Base-by-base conservation (phyloP, 805 yeast genomes). In the Candida vartiovaarae region DNA sequence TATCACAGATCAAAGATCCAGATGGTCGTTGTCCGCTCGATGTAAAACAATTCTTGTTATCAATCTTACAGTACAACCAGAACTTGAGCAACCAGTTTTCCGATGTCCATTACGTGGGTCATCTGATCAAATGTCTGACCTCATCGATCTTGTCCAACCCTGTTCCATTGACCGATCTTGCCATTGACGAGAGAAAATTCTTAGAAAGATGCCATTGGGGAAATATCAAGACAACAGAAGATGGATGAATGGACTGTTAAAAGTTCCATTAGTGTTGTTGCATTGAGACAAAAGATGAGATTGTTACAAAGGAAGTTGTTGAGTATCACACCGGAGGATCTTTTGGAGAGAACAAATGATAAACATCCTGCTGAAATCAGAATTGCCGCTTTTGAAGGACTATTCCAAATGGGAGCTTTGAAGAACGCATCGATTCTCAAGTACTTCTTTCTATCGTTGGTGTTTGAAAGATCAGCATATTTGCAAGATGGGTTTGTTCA, bases 231-330 rank as follows among this genome's bases (percentile, higher is more conserved):
- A 46, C 74, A 80, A 47, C 78, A 80, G 51, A 79, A 89, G 48
- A 72, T 93, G 65, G 98, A 91, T 56, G 80, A 76, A 36, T 88
- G 95, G 95, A 82, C 95, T 0, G 78, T 75, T 48, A 82, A 78
- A 41, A 60, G 73, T 45, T 49, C 71, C 32, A 66, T 85, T 34
- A 71, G 89, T 15, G 62, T 69, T 27, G 66, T 76, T 5, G 76
- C 89, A 28, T 52, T 89, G 24, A 62, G 65, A 34, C 81, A 77
- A 49, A 84, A 82, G 49, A 70, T 84, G 35, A 61, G 68, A 32
- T 63, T 93, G 35, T 79, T 83, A 0, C 61, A 73, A 9, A 65
- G 67, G 20, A 87, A 88, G 0, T 61, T 79, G 8, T 66, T 75
- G 24, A 63, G 67, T 5, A 59, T 83, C 8, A 58, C 76, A 24